Conservation (phyloP, 257 asterid genomes). For the Buddleja alternifolia region DNA sequence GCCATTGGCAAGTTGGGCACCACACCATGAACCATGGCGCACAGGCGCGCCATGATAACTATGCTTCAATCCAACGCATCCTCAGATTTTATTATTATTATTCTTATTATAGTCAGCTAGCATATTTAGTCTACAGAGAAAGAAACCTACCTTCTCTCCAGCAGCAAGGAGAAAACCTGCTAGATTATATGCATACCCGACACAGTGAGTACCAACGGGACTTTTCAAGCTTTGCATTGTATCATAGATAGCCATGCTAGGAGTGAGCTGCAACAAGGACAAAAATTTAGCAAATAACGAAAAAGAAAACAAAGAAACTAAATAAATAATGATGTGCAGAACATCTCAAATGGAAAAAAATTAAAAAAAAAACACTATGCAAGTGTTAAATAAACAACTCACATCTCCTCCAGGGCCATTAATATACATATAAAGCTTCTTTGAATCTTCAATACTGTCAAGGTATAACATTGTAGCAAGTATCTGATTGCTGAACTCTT, state of each 20-base stretch:
- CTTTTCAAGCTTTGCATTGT: constrained; percentile 93
- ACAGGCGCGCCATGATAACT: no score
- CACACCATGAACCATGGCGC: no score
- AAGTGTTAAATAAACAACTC: constrained; percentile 40
- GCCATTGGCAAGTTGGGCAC: no score
- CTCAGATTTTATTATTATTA: no score
- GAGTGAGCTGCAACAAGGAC: constrained; percentile 72
- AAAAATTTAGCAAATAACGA: background rate
- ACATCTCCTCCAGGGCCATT: constrained; percentile 98
- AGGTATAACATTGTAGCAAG: constrained; percentile 95
- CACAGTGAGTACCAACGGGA: constrained; percentile 82
- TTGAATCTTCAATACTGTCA: constrained; percentile 76
- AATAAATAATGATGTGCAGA: background rate
- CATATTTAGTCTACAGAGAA: background rate
- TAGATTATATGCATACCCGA: constrained; percentile 77
- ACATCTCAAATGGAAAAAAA: background rate
- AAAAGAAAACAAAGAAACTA: background rate
- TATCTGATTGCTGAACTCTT: constrained; percentile 86
- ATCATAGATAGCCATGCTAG: constrained; percentile 89
- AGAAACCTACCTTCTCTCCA: constrained; percentile 77
- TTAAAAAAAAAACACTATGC: background rate
- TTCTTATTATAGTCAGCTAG: background rate
- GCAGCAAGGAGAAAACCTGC: constrained; percentile 92
- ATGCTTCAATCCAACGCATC: no score
- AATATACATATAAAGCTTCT: constrained; percentile 69